Base-by-base conservation (phyloP, 2,329 filamentous ascomycete genomes). In the Talaromyces sp. region DNA sequence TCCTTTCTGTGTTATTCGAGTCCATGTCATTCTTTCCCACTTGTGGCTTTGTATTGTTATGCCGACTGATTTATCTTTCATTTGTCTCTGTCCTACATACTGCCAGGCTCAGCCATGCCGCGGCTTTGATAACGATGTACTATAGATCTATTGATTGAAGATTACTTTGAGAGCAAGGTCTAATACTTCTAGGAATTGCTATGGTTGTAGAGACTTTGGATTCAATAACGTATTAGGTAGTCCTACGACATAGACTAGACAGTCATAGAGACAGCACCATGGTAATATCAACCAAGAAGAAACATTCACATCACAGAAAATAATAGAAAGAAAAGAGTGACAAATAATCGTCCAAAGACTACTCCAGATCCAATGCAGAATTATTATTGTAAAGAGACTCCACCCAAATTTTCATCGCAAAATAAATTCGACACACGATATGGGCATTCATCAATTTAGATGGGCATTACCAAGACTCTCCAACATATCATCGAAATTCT, bases 401-500 rank as follows among this genome's bases (percentile, higher is more conserved):
- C 36, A 29, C 19, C 29, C 53, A 34, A 38, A 22, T 15, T 19
- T 59, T 43, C 38, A 59, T 19, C 38, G 22, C 34, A 58, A 58
- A 10, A 45, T 29, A 27, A 29, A n/a, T 17, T 45, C 56, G 31
- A 43, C 38, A 38, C 34, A 47, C 25, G 19, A 8, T 29, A 8
- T n/a, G 13, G 47, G 6, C 25, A 1, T n/a, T 19, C 5, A 51
- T 65, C 47, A 59, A 38, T 5, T 25, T 22, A 65, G 19, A 31
- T 38, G 47, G 22, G 59, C 34, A 31, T 61, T 65, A 15, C 51
- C 64, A 40, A 65, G 58, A 58, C 56, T 61, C 36, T 61, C 25
- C 49, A 65, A 31, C 58, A 64, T 59, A 43, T 59, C 43, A 43
- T 65, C 58, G n/a, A 65, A 31, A 8, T 31, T 43, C 27, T 45